phyloP scores from a whole-genome alignment of 805 yeast species.

The Starmerella kuoi region DNA sequence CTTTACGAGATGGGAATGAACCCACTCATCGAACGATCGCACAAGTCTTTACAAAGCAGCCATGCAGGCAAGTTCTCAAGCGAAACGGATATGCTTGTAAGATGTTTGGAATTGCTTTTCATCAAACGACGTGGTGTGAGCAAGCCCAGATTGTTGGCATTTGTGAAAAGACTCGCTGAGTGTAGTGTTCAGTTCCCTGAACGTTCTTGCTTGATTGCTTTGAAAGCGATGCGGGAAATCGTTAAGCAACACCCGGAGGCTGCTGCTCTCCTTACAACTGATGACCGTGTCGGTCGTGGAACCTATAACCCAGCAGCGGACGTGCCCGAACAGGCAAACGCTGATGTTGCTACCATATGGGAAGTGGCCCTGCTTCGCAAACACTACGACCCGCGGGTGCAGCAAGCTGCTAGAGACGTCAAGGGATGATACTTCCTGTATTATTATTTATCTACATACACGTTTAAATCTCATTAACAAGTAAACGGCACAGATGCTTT shows the following conservation, averaged over 20 bases:
- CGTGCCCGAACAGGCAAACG: slow-evolving; percentile 62
- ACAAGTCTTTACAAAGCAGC: slow-evolving; percentile 63
- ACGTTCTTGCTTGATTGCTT: slow-evolving; percentile 64
- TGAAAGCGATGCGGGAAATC: slow-evolving; percentile 68
- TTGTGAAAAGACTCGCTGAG: slow-evolving; percentile 66
- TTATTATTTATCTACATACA: not conserved
- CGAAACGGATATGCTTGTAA: slow-evolving; percentile 68
- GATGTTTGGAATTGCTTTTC: slow-evolving; percentile 69
- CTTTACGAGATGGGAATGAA: slow-evolving; percentile 60
- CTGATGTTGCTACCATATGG: slow-evolving; percentile 86
- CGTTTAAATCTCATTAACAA: too few species aligned
- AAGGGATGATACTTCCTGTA: not conserved
- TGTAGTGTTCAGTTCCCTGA: slow-evolving; percentile 69
- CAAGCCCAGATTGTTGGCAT: slow-evolving; percentile 36
- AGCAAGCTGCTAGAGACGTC: slow-evolving; percentile 40
- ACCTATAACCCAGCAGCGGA: slow-evolving; percentile 51
- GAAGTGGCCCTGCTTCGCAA: slow-evolving; percentile 65
- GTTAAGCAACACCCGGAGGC: slow-evolving; percentile 58
- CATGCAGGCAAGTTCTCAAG: slow-evolving; percentile 67
- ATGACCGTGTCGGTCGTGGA: slow-evolving; percentile 79
- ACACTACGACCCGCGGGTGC: slow-evolving; percentile 76
- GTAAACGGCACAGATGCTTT: too few species aligned
- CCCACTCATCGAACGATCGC: slow-evolving; percentile 75
- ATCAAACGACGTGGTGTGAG: slow-evolving; percentile 32
- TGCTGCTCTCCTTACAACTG: slow-evolving; percentile 69